A percentile compares a stretch with the other conserved stretches of the same genome.
Conservation (phyloP, 2,329 filamentous ascomycete species). For the Parascedosporium putredinis region DNA sequence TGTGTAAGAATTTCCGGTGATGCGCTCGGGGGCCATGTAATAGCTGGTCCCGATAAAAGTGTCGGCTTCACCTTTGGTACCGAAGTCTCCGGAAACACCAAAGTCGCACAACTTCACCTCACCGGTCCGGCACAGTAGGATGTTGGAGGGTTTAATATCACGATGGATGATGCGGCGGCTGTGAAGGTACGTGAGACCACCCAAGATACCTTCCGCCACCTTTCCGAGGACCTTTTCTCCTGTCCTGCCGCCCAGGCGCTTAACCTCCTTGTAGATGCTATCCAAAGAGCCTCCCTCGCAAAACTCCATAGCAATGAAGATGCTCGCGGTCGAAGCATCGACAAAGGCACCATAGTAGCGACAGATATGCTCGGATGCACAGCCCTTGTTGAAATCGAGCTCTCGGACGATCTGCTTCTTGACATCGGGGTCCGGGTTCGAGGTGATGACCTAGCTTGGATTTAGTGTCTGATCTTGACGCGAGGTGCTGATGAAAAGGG, state of each 20-base stretch:
- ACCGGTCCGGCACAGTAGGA: conserved; percentile 81
- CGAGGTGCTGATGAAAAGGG: not conserved
- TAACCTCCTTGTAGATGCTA: conserved; percentile 95
- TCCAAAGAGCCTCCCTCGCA: conserved; percentile 94
- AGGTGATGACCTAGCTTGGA: conserved; percentile 73
- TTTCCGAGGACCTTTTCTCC: conserved; percentile 97
- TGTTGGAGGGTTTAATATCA: conserved; percentile 98
- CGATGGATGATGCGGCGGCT: conserved; percentile 95
- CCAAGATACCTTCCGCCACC: conserved; percentile 87
- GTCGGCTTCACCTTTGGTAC: conserved; percentile 95
- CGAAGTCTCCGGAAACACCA: conserved; percentile 93
- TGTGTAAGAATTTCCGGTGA: conserved; percentile 94
- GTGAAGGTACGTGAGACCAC: conserved; percentile 89
- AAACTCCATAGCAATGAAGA: conserved; percentile 98
- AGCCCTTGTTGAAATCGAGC: conserved; percentile 95
- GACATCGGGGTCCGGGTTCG: conserved; percentile 92
- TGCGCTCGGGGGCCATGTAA: conserved; percentile 98
- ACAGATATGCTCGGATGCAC: conserved; percentile 91
- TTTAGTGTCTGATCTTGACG: not conserved
- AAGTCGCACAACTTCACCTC: conserved; percentile 98
- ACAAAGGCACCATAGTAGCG: conserved; percentile 96
- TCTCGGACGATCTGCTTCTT: conserved; percentile 98
- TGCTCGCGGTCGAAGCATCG: conserved; percentile 89
- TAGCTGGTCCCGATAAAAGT: conserved; percentile 98
- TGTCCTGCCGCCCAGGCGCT: conserved; percentile 85